Base-by-base conservation (phyloP, 2,329 filamentous ascomycete genomes). In the Aspergillus melleus region DNA sequence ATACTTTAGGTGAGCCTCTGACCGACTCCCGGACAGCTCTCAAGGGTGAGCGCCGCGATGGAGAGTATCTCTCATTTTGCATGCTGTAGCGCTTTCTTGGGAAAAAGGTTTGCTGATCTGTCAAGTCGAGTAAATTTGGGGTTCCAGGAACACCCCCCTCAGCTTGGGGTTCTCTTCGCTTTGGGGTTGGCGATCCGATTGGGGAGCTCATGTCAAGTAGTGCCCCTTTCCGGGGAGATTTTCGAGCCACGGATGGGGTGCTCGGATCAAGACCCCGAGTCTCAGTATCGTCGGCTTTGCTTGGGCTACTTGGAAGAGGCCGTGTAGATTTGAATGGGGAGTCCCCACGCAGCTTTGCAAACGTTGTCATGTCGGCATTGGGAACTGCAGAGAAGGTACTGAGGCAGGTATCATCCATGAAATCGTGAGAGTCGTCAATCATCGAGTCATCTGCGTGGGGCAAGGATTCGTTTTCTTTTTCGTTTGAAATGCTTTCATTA, bases 371-470 rank as follows among this genome's bases (percentile, higher is more conserved):
- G 68, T 94, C 91, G 19, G 80, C 73, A 56, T 82, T 81, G 6
- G 92, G 92, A 56, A 96, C 86, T 9, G 91, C 92, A 1, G 94
- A 97, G 76, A 97, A 97, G 12, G 85, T 87, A 79, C 92, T 96
- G 73, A 96, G 90, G 70, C 78, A 77, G 11, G 79, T 80, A 49
- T 80, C 75, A 58, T 79, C 76, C 67, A 76, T 76, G 9, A 68
- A 61, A 50, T 77, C 72, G 24, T 74, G 57, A 55, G 65, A 59
- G 29, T 73, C 71, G 14, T 74, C 74, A 56, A 70, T 67, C 54
- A 70, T 68, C 20, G 60, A 64, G 51, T 72, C 68, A 19, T 74
- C 65, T n/a, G 67, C 63, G 12, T 67, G 62, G 19, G 70, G 42
- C 20, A 63, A 65, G 36, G 66, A 59, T 12, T 63, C 52, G 50